Percentiles rank a stretch among this genome's conserved stretches.
Evolutionary conservation across 2,329 filamentous ascomycete species (phyloP).

Genomic region (Sarocladium kiliense): DNA sequence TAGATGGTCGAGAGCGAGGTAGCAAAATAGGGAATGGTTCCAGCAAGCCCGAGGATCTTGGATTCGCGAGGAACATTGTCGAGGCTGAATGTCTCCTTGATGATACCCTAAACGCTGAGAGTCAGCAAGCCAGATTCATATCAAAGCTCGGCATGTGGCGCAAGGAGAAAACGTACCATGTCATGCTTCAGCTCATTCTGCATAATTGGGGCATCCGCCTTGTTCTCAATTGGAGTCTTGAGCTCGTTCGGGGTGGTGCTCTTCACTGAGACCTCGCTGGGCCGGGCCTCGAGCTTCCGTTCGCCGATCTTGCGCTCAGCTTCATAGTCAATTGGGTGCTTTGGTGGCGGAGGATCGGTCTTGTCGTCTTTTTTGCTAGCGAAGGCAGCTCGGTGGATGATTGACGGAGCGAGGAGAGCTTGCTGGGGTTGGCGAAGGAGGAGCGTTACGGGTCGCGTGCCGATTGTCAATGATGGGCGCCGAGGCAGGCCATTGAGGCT

Average conservation of each 20-base stretch:
- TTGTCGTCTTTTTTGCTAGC: conserved; percentile 21
- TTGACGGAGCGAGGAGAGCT: not conserved
- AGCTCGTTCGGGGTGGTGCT: conserved; percentile 37
- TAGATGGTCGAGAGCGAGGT: conserved; percentile 81
- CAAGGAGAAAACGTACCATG: conserved; percentile 59
- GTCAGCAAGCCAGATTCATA: too few species aligned
- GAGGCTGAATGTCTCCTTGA: conserved; percentile 66
- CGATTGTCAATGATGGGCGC: not conserved
- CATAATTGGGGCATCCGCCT: conserved; percentile 20
- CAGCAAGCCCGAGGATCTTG: conserved; percentile 65
- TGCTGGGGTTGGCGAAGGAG: conserved; percentile 5
- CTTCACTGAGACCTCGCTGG: conserved; percentile 53
- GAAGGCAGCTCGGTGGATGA: conserved; percentile 14
- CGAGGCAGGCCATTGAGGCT: not conserved
- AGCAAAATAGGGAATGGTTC: conserved; percentile 77
- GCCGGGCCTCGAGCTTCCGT: conserved; percentile 52
- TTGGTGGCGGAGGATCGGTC: conserved; percentile 18
- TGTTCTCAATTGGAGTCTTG: conserved; percentile 14
- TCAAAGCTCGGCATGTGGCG: too few species aligned
- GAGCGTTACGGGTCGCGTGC: not conserved
- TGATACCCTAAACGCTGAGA: conserved; percentile 45
- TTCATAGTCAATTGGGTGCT: conserved; percentile 42
- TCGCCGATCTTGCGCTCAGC: conserved; percentile 49
- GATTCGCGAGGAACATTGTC: conserved; percentile 61
- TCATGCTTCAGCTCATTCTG: conserved; percentile 34